Conservation (phyloP, 306 rosid genomes). For the Cyclanthera cordifolia region DNA sequence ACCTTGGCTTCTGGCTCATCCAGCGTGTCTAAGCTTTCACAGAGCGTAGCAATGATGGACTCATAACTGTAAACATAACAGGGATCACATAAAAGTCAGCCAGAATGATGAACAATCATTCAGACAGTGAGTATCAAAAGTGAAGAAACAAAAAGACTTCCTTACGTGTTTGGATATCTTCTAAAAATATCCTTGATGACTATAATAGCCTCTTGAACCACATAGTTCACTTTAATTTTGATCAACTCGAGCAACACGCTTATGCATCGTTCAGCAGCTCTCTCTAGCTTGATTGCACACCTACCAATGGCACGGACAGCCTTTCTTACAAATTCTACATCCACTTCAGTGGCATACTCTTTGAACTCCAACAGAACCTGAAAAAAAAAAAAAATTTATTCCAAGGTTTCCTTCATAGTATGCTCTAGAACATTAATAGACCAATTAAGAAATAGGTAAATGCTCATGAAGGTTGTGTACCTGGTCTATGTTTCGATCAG, state of each 20-base stretch:
- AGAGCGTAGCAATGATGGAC: constrained; percentile 96
- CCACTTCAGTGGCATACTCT: constrained; percentile 98
- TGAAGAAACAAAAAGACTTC: background rate
- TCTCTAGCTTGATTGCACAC: constrained; percentile 94
- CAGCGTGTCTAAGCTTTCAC: constrained; percentile 93
- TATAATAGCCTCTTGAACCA: constrained; percentile 98
- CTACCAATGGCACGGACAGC: constrained; percentile 99
- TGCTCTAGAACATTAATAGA: background rate
- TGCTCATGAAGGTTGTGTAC: constrained; percentile 22
- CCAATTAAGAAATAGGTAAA: constrained; percentile 1
- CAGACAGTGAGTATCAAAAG: background rate
- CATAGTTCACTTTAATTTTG: constrained; percentile 96
- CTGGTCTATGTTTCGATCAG: constrained; percentile 96
- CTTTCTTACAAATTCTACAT: constrained; percentile 91
- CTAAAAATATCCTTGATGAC: constrained; percentile 98
- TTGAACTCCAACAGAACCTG: constrained; percentile 95
- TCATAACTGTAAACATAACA: constrained; percentile 50
- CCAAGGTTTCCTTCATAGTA: background rate
- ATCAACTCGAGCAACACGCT: constrained; percentile 97
- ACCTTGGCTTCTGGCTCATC: constrained; percentile 99
- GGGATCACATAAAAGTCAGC: constrained; percentile 12
- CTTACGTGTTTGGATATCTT: constrained; percentile 99
- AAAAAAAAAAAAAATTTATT: constrained; percentile 18
- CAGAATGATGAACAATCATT: constrained; percentile 14
- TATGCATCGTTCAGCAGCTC: constrained; percentile 99